Evolutionary conservation across 345 rosid genomes (phyloP), one percentile per base, ranked within the genome.

Genomic region (Cardamine occulta): DNA sequence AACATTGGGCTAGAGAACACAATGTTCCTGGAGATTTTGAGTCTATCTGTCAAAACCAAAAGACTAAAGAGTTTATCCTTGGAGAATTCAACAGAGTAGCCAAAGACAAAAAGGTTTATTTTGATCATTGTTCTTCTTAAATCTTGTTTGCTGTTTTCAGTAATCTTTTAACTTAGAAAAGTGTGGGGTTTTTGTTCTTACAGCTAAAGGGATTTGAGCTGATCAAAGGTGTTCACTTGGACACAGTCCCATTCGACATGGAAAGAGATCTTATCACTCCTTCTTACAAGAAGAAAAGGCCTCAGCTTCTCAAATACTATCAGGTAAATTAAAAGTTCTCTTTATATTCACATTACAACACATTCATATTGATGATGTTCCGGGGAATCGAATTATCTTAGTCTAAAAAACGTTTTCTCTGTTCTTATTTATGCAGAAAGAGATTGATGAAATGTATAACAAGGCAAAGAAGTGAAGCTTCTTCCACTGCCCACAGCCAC

Each of bases 181-280:
- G 48, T 57, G 5, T 71, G 47, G 47, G 32, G 8, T 62, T n/a
- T 29, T 21, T 28, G 13, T 21, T 42, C 13, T 11, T 73, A 66
- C 90, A 93, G 99, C 74, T 96, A 66, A 96, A 88, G 79, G 98
- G 99, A 40, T 96, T 93, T 74, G 98, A 96, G 87, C 70, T 85
- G 51, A 78, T 96, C 66, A 96, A 77, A 80, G 96, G 82, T 31
- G 86, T 93, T 54, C 91, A 96, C 63, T 85, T 93, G 31, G 99
- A 93, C 44, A 89, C 96, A 3, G 87, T 78, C 44, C 91, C 98
- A 57, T 96, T 96, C 9, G 97, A 93, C 78, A 85, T 90, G 80
- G 97, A 90, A 13, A 91, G 92, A 4, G 95, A 93, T 70, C 91
- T 93, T 28, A 88, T 93, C 18, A 93, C 99, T 54, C 99, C 99